Conservation (phyloP, 768 basidiomycete genomes). For the Mycena sanguinolenta region DNA sequence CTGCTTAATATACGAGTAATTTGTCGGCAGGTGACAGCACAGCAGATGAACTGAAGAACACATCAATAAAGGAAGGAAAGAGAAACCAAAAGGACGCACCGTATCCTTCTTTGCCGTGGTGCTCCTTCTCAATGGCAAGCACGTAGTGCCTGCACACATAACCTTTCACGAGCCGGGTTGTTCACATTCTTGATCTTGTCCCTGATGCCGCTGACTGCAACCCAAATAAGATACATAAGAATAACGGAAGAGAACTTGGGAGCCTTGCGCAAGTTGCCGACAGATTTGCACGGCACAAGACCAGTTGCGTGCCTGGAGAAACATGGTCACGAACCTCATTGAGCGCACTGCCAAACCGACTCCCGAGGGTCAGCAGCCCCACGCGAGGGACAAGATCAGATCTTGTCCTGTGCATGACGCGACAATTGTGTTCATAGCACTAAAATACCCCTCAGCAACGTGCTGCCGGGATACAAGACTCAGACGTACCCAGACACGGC, state of each 20-base stretch:
- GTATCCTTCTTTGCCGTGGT: conserved; percentile 99
- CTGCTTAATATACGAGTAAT: too few relatives aligned
- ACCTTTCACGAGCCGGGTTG: conserved; percentile 97
- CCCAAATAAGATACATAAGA: conserved; percentile 5
- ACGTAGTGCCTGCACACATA: conserved; percentile 96
- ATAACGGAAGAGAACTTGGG: conserved; percentile 67
- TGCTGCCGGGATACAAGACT: conserved; percentile 31
- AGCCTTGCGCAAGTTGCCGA: conserved; percentile 88
- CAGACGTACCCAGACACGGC: conserved; percentile 80
- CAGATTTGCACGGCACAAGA: too few relatives aligned
- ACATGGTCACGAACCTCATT: too few relatives aligned
- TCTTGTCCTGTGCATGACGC: too few relatives aligned
- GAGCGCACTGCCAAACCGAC: conserved; percentile 98
- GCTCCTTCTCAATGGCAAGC: conserved; percentile 95
- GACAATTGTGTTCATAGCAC: conserved; percentile 99
- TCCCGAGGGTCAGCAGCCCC: too few relatives aligned
- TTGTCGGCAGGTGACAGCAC: too few relatives aligned
- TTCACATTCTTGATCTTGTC: conserved; percentile 99
- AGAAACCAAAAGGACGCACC: conserved; percentile 52
- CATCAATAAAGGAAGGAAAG: background rate
- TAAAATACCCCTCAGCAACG: background rate
- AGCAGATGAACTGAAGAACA: conserved; percentile 76
- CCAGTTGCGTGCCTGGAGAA: too few relatives aligned
- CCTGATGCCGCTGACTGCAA: conserved; percentile 85
- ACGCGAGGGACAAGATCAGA: too few relatives aligned